Base-by-base conservation (phyloP, 768 basidiomycete genomes). In the Russula foetens region DNA sequence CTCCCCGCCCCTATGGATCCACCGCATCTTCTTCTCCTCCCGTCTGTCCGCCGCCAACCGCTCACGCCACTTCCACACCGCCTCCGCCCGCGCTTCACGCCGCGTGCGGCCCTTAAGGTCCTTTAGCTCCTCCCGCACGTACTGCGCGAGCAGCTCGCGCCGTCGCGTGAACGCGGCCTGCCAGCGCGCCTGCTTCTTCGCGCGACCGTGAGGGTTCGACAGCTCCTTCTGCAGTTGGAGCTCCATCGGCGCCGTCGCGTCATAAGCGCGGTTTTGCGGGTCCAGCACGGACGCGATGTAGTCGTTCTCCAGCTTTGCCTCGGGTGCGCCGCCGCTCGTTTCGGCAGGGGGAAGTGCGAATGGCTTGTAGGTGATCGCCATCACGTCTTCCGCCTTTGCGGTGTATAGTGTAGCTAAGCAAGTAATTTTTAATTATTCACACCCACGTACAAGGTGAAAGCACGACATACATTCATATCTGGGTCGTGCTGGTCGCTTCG, bases 161-260 rank as follows among this genome's bases (percentile, higher is more conserved):
- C 77, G 79, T 63, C 77, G 74, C 19, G 70, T 65, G 63, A 79
- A 77, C 64, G 77, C 79, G 4, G 75, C 76, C 70, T 88, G 82
- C 86, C 87, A 92, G 63, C 91, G 82, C 51, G 76, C 75, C 67
- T 88, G 84, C 71, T 88, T 91, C 77, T 89, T 91, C 9, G 90
- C 87, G 21, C 88, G 84, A 14, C 87, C 83, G 68, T 91, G 86
- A 26, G 90, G 90, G 71, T 92, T 91, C 28, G 88, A 78, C 41
- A 93, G 81, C 68, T 93, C 91, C 62, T 80, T 79, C 47, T 75
- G 69, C 58, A 93, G 72, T 68, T 83, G 82, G 24, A 79, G 68
- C 69, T 93, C 91, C 60, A 89, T 77, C 14, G 88, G 86, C 11
- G 76, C 74, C 15, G 77, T 71, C 12, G 78, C 76, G 31, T 84